A percentile compares a stretch with the other conserved stretches of the same genome.
Evolutionary conservation across 2,329 filamentous ascomycete genomes (phyloP).

Genomic region (Shiraia bambusicola): DNA sequence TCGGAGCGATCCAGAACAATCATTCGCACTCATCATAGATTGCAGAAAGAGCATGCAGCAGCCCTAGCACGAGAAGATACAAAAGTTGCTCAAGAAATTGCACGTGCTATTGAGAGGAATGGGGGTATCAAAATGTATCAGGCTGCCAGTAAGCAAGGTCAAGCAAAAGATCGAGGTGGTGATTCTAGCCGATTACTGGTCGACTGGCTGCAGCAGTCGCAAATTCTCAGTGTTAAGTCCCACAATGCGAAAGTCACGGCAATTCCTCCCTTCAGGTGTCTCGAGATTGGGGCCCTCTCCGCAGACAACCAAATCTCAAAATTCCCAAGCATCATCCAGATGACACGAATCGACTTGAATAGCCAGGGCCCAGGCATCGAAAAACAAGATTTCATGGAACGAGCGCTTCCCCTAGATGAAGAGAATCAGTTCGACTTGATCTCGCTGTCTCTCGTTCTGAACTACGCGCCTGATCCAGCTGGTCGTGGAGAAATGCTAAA

Average conservation of each 20-base stretch:
- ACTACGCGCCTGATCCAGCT: slow-evolving; percentile 80
- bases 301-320: slow-evolving; percentile 80
- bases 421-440: slow-evolving; percentile 80
- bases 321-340: slow-evolving; percentile 64
- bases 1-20: slow-evolving; percentile 60
- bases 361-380: slow-evolving; percentile 79
- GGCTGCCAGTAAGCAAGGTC: slow-evolving; percentile 62
- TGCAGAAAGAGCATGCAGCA: slow-evolving; percentile 58
- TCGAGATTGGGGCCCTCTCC: slow-evolving; percentile 88
- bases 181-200: slow-evolving; percentile 63
- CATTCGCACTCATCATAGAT: slow-evolving; percentile 61
- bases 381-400: slow-evolving; percentile 92
- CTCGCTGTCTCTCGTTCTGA: slow-evolving; percentile 87
- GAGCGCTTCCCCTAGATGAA: slow-evolving; percentile 66
- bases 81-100: slow-evolving; percentile 46
- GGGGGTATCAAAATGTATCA: slow-evolving; percentile 64
- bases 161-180: slow-evolving; percentile 62
- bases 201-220: slow-evolving; percentile 54
- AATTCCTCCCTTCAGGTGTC: slow-evolving; percentile 57
- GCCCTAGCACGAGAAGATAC: slow-evolving; percentile 50
- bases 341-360: slow-evolving; percentile 86
- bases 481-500: slow-evolving; percentile 80
- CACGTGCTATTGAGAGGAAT: slow-evolving; percentile 54
- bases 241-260: slow-evolving; percentile 5
- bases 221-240: slow-evolving; percentile 20